Evolutionary conservation across 2,329 filamentous ascomycete genomes (phyloP), one percentile per base, ranked within the genome.

Genomic region (Penicillium sp.): DNA sequence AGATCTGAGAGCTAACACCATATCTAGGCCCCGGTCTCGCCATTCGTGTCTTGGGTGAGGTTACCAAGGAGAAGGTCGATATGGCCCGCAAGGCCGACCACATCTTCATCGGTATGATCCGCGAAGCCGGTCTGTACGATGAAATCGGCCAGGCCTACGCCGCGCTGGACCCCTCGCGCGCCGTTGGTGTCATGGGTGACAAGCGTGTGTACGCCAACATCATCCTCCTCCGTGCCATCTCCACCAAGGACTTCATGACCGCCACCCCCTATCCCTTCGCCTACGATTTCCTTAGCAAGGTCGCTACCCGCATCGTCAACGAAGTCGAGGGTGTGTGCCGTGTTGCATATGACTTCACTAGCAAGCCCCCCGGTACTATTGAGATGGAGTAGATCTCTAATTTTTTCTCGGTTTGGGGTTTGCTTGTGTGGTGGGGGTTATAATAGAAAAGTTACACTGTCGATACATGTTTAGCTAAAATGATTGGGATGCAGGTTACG

Each of bases 1-100:
- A 22, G 8, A 22, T 6, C 26, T n/a, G 7, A 21, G 15, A 40
- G n/a, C 49, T 51, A 40, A 47, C 19, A 21, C 3, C 2, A 21
- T 29, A 3, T 12, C 13, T 28, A 44, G 85, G 85, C 37, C 84
- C 83, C 12, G 82, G 83, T 46, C 81, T 94, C 53, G 88, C 80
- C 13, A 86, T 93, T 58, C 79, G 87, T 46, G 84, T 95, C 53
- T 74, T 95, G 0, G 90, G 90, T 34, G 89, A 94, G 59, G 83
- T 95, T 13, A 95, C 87, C 1, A 77, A 76, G 2, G 85, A 90
- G 64, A 80, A 85, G 38, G 84, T 95, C 15, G 80, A 81, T 47
- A 93, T 95, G 56, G 87, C 82, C 48, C 65, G 71, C 38, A 57
- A 69, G 51, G 71, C 71, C 10, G 71, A 73, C 54, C 61, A 72